A percentile compares a stretch with the other conserved stretches of the same genome.
Evolutionary conservation across 768 basidiomycete species (phyloP).

Genomic region (Boletus coccyginus): DNA sequence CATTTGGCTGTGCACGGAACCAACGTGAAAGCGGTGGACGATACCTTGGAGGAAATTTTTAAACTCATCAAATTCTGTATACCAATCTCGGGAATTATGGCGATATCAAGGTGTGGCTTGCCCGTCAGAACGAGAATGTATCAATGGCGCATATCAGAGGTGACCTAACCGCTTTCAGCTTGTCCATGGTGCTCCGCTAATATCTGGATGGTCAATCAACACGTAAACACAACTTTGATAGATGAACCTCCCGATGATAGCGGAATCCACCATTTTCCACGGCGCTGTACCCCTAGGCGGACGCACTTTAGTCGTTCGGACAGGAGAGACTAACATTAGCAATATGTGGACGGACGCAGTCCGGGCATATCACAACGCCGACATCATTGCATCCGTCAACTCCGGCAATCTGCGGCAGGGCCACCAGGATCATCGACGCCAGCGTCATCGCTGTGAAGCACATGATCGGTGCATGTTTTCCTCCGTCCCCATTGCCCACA

Average conservation of each 20-base stretch:
- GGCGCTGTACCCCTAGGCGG: conserved; percentile 3
- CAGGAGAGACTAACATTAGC: neutral
- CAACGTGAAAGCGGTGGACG: neutral
- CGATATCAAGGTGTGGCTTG: conserved; percentile 3
- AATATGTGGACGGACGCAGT: conserved; percentile 13
- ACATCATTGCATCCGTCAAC: conserved; percentile 8
- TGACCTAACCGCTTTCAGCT: neutral
- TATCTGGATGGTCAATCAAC: conserved; percentile 1
- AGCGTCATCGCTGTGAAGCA: conserved; percentile 5
- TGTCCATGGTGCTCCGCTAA: neutral
- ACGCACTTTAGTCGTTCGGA: conserved; percentile 1
- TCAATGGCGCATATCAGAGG: neutral
- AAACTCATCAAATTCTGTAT: conserved; percentile 4
- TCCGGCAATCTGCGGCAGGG: neutral
- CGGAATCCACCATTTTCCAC: conserved; percentile 2
- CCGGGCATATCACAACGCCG: conserved; percentile 20
- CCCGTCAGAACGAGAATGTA: neutral
- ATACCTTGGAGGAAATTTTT: conserved; percentile 4
- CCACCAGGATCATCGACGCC: conserved; percentile 6
- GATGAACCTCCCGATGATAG: conserved; percentile 3
- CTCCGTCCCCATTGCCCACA: neutral
- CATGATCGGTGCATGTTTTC: conserved; percentile 11
- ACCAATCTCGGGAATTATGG: conserved; percentile 2
- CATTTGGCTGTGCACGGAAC: conserved; percentile 8
- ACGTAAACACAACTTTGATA: conserved; percentile 2